phyloP scores from a whole-genome alignment of 83 land plant genomes.

The Diphasiastrum complanatum region DNA sequence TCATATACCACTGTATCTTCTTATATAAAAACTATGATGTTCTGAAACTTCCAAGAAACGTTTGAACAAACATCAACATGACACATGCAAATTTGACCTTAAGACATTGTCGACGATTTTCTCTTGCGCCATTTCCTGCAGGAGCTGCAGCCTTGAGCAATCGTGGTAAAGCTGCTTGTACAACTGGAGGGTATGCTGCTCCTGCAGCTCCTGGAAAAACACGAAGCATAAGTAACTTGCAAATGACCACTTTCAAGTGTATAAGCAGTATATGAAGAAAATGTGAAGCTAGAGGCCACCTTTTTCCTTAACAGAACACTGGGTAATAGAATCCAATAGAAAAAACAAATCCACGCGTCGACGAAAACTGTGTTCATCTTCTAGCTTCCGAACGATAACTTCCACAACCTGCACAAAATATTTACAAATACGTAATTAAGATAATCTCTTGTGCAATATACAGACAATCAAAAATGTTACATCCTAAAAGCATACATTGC shows the following conservation, averaged over 20 bases:
- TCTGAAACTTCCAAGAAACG: not conserved
- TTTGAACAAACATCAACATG: no score
- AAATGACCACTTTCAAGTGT: not conserved
- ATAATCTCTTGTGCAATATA: no score
- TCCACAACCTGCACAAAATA: conserved; percentile 65
- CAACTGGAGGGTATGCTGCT: conserved; percentile 68
- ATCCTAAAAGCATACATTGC: no score
- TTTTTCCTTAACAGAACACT: conserved; percentile 71
- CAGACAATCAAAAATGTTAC: no score
- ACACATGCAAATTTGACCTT: conserved; percentile 42
- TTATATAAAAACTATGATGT: not conserved
- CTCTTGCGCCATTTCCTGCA: conserved; percentile 69
- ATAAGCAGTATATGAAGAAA: not conserved
- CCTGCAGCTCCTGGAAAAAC: conserved; percentile 56
- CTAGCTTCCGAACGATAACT: conserved; percentile 70
- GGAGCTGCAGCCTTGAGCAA: conserved; percentile 89
- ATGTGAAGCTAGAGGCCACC: no score
- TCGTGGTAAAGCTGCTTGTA: conserved; percentile 80
- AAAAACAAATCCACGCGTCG: conserved; percentile 87
- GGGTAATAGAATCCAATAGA: conserved; percentile 96
- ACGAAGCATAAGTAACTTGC: not conserved
- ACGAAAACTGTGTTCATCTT: conserved; percentile 75
- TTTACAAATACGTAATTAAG: no score
- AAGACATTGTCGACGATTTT: conserved; percentile 93
- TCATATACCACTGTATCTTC: no score